Percentiles rank a stretch among this genome's conserved stretches.
These are phyloP conservation scores for Begonia peltatifolia DNA, from an alignment of 306 rosid species.

Conservation along the genomic window DNA sequence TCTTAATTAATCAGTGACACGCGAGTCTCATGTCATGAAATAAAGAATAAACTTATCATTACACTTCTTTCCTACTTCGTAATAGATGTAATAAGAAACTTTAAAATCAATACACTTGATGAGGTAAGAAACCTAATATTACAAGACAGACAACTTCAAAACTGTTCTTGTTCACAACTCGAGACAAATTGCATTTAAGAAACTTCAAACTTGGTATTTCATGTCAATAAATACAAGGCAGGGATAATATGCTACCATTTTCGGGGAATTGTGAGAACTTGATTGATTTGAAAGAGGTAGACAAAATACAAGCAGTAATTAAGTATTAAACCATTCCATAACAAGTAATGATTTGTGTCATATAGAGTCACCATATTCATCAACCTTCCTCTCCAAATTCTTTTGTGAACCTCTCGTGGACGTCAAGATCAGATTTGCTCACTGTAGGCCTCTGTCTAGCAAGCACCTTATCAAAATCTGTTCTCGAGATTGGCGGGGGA, in stretches of 20 bases:
- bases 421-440: slow-evolving; percentile 74
- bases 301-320: slow-evolving; percentile 27
- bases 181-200: neutral
- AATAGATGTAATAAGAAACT: too few relatives aligned
- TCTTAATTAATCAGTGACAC: too few relatives aligned
- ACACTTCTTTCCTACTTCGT: too few relatives aligned
- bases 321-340: slow-evolving; percentile 10
- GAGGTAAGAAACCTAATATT: too few relatives aligned
- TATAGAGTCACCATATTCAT: slow-evolving; percentile 23
- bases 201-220: neutral
- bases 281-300: slow-evolving; percentile 24
- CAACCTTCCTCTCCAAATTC: slow-evolving; percentile 99
- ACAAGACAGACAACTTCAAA: too few relatives aligned
- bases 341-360: slow-evolving; percentile 26
- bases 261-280: slow-evolving; percentile 10
- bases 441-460: slow-evolving; percentile 96
- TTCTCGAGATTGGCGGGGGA: slow-evolving; percentile 77
- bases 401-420: slow-evolving; percentile 91
- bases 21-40: too few relatives aligned
- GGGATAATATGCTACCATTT: neutral
- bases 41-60: too few relatives aligned
- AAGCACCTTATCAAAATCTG: slow-evolving; percentile 95
- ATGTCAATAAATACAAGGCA: neutral
- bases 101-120: too few relatives aligned
- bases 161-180: neutral